A percentile compares a stretch with the other conserved stretches of the same genome.
phyloP scores from a whole-genome alignment of 805 yeast genomes.

The Nakazawaea sp. region DNA sequence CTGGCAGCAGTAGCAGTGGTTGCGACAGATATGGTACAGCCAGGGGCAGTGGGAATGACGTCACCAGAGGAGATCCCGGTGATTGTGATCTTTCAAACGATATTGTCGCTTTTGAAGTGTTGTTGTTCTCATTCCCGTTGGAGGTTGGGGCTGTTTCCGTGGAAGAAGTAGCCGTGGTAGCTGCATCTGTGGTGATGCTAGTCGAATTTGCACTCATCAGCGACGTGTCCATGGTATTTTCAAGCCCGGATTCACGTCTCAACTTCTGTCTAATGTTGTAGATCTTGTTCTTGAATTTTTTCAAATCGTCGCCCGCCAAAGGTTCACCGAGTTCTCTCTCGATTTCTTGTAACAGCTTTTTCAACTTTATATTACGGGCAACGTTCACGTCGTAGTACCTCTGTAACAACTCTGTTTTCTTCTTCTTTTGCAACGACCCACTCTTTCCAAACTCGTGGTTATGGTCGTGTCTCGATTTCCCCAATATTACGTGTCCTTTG shows the following conservation, averaged over 20 bases:
- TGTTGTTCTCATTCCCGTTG: too few relatives aligned
- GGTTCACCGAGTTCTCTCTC: slow-evolving; percentile 8
- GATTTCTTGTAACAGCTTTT: slow-evolving; percentile 6
- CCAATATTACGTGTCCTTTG: slow-evolving; percentile 9
- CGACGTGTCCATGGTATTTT: neutral
- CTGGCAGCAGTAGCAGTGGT: too few relatives aligned
- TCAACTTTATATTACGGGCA: slow-evolving; percentile 5
- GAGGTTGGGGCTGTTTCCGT: too few relatives aligned
- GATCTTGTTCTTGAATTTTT: slow-evolving; percentile 10
- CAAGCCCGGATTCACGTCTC: slow-evolving; percentile 7
- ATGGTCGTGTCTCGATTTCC: slow-evolving; percentile 5
- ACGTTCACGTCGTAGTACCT: slow-evolving; percentile 6
- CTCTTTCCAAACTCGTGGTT: slow-evolving; percentile 2
- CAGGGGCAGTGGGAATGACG: too few relatives aligned
- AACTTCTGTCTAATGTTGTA: slow-evolving; percentile 10
- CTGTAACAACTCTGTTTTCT: slow-evolving; percentile 5
- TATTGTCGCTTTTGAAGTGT: too few relatives aligned
- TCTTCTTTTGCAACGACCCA: neutral
- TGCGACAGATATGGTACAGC: too few relatives aligned
- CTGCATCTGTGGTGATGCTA: too few relatives aligned
- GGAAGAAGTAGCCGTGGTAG: too few relatives aligned
- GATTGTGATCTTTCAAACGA: too few relatives aligned
- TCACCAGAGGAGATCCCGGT: too few relatives aligned
- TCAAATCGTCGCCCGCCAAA: slow-evolving; percentile 7
- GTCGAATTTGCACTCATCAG: too few relatives aligned